These are phyloP conservation scores for Chlamydomonas incerta DNA, from an alignment of 139 green algal genomes.

Conservation along the genomic window DNA sequence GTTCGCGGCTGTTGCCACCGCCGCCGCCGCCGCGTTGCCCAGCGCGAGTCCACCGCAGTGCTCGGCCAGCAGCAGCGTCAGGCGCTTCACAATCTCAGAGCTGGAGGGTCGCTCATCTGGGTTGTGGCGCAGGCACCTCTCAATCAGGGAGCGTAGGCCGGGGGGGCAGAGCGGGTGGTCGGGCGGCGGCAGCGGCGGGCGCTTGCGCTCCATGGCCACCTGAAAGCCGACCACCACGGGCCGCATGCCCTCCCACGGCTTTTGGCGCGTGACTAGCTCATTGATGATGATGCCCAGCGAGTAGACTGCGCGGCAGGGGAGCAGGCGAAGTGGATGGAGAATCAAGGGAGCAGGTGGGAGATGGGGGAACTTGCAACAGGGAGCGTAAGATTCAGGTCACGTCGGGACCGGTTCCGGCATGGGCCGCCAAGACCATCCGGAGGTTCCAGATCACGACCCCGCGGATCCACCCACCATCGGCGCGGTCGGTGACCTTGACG, in stretches of 20 bases:
- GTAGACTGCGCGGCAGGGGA: background rate
- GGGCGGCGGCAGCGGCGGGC: background rate
- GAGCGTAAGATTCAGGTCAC: too few relatives aligned
- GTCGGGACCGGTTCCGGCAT: background rate
- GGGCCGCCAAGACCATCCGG: too few relatives aligned
- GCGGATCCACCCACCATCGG: too few relatives aligned
- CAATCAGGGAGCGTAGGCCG: slow-evolving; percentile 1
- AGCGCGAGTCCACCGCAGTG: too few relatives aligned
- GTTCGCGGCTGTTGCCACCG: too few relatives aligned
- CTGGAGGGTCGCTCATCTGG: background rate
- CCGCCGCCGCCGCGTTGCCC: too few relatives aligned
- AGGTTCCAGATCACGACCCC: too few relatives aligned
- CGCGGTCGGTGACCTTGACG: too few relatives aligned
- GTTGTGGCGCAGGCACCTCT: background rate
- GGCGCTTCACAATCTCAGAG: background rate
- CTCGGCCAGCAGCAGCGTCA: background rate
- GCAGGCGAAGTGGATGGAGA: too few relatives aligned
- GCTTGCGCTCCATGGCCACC: background rate
- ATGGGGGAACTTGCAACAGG: background rate
- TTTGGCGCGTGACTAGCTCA: background rate
- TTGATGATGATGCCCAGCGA: background rate
- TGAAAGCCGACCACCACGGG: background rate
- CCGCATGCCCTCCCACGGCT: background rate
- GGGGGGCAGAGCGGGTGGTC: background rate
- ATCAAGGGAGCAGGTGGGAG: background rate